Conservation (phyloP, 345 rosid genomes). For the Firmiana major region DNA sequence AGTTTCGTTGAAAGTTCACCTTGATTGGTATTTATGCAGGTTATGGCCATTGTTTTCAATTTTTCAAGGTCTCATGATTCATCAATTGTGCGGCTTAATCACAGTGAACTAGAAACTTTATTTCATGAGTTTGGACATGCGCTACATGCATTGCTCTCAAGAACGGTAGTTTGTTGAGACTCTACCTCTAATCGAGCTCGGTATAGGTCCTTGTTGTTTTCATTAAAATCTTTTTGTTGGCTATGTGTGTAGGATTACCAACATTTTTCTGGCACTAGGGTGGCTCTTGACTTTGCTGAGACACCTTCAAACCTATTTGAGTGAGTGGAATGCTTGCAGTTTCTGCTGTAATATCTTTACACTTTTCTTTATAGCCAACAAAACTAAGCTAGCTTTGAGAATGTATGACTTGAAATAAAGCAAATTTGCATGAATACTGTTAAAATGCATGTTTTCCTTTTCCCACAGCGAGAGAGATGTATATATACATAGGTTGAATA, state of each 20-base stretch:
- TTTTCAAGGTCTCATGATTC: slow-evolving; percentile 51
- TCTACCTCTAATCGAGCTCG: not conserved
- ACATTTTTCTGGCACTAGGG: slow-evolving; percentile 93
- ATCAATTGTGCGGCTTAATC: slow-evolving; percentile 71
- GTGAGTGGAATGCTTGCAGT: slow-evolving; percentile 50
- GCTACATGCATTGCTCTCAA: slow-evolving; percentile 82
- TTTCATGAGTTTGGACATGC: slow-evolving; percentile 99
- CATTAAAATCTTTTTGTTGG: not conserved
- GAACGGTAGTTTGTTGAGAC: slow-evolving; percentile 66
- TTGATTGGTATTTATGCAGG: slow-evolving; percentile 40
- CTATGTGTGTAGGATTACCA: slow-evolving; percentile 71
- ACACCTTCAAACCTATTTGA: slow-evolving; percentile 91
- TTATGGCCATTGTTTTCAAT: slow-evolving; percentile 89
- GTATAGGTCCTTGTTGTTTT: not conserved
- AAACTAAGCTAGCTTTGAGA: not conserved
- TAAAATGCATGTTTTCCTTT: not conserved
- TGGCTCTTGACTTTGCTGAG: slow-evolving; percentile 92
- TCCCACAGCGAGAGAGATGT: not conserved
- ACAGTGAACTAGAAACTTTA: slow-evolving; percentile 81
- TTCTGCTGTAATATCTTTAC: slow-evolving; percentile 5
- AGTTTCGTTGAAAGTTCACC: not conserved
- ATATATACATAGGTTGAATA: not conserved
- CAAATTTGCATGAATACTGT: not conserved
- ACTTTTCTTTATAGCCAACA: not conserved
- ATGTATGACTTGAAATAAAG: not conserved